A percentile compares a stretch with the other conserved stretches of the same genome.
Evolutionary conservation across 441 rosid species (phyloP).

Genomic region (Francoa sonchifolia): DNA sequence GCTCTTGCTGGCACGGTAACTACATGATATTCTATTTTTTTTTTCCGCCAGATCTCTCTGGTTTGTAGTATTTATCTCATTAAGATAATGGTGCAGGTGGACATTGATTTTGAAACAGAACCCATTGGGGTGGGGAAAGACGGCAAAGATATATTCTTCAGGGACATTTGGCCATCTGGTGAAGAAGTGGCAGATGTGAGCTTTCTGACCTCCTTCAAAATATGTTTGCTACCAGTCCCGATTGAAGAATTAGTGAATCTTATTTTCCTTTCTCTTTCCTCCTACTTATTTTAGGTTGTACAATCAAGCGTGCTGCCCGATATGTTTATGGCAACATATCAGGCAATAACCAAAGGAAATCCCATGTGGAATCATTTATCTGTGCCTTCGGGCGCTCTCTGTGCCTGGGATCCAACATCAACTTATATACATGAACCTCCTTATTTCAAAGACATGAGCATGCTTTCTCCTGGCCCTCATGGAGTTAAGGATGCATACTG

Average conservation of each 20-base stretch:
- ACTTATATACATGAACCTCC: conserved; percentile 99
- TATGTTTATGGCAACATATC: conserved; percentile 84
- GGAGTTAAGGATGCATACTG: too few relatives aligned
- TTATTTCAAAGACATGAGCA: conserved; percentile 87
- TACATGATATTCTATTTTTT: neutral
- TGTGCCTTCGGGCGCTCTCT: conserved; percentile 49
- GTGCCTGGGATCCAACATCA: conserved; percentile 82
- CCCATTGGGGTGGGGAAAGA: conserved; percentile 87
- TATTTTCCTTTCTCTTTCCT: too few relatives aligned
- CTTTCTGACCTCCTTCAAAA: conserved; percentile 1
- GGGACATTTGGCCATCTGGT: conserved; percentile 86
- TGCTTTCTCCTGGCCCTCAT: conserved; percentile 88
- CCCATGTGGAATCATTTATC: conserved; percentile 86
- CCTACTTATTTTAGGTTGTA: conserved; percentile 45
- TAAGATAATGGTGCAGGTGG: conserved; percentile 41
- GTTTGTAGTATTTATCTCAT: neutral
- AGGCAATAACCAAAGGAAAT: conserved; percentile 87
- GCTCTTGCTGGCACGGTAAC: conserved; percentile 98
- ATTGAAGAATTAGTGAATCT: too few relatives aligned
- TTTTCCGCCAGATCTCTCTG: neutral
- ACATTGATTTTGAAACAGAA: conserved; percentile 87
- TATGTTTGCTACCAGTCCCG: too few relatives aligned
- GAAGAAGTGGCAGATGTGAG: conserved; percentile 89
- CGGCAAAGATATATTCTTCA: conserved; percentile 66
- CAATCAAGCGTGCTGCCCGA: conserved; percentile 89